phyloP scores from a whole-genome alignment of 2,329 filamentous ascomycete genomes.

The Penicillium sp. region DNA sequence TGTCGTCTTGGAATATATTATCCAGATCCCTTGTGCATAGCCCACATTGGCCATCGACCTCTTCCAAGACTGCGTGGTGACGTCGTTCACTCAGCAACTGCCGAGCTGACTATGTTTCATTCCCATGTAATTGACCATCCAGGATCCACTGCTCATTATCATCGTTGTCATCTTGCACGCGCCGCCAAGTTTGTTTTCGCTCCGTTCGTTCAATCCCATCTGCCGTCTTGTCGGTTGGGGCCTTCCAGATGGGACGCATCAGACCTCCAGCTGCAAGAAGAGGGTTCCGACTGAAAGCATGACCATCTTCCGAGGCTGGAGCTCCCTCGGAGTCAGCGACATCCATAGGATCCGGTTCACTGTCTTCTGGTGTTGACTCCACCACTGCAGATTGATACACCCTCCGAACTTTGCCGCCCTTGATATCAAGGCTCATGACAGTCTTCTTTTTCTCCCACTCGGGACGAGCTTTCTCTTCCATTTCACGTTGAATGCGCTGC shows the following conservation, averaged over 20 bases:
- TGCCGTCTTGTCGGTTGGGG: constrained; percentile 25
- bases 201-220: constrained; percentile 27
- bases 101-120: constrained; percentile 13
- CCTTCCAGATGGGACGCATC: constrained; percentile 44
- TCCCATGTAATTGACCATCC: constrained; percentile 42
- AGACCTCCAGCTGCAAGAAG: constrained; percentile 42
- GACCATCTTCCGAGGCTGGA: constrained; percentile 18
- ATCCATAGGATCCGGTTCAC: constrained; percentile 15
- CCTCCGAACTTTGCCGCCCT: constrained; percentile 68
- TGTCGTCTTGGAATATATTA: neutral
- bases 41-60: neutral
- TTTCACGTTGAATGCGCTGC: constrained; percentile 74
- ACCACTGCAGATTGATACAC: constrained; percentile 35
- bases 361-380: constrained; percentile 19
- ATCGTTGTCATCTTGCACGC: constrained; percentile 46
- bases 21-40: neutral
- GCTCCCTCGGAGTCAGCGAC: constrained; percentile 9
- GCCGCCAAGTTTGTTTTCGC: constrained; percentile 42
- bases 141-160: constrained; percentile 48
- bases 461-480: constrained; percentile 77
- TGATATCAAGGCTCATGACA: constrained; percentile 78
- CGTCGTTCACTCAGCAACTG: neutral
- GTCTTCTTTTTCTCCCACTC: constrained; percentile 86
- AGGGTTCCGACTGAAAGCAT: constrained; percentile 43
- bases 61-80: neutral